A percentile compares a stretch with the other conserved stretches of the same genome.
phyloP scores from a whole-genome alignment of 164 flowering plant genomes.

The Chimonanthus salicifolius region DNA sequence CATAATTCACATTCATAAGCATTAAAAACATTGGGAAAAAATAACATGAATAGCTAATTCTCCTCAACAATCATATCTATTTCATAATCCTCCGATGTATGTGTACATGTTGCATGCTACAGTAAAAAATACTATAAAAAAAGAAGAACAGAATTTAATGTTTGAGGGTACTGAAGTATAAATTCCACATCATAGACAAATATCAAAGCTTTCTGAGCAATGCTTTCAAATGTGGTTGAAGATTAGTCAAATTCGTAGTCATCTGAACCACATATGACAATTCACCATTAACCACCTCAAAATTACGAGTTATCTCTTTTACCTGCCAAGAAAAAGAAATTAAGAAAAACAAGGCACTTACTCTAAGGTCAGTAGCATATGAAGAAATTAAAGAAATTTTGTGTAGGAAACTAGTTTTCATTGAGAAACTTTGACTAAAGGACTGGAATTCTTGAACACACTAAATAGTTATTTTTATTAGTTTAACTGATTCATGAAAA shows the following conservation, averaged over 20 bases:
- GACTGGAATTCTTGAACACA: neutral
- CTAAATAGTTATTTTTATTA: neutral
- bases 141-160: no score
- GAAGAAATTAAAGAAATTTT: neutral
- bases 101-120: no score
- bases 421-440: neutral
- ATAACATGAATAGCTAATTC: no score
- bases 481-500: no score
- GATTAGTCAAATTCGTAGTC: slow-evolving; percentile 38
- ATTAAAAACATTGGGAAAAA: no score
- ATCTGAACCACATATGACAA: slow-evolving; percentile 55
- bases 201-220: slow-evolving; percentile 38
- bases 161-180: no score
- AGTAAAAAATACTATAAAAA: no score
- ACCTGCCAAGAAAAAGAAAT: slow-evolving; percentile 29
- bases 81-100: no score
- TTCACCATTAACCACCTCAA: slow-evolving; percentile 39
- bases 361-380: neutral
- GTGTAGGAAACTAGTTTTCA: neutral
- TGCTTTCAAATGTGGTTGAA: slow-evolving; percentile 53
- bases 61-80: no score
- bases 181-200: no score
- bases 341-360: neutral
- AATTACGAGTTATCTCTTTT: slow-evolving; percentile 43
- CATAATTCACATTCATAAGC: no score